Evolutionary conservation across 2,329 filamentous ascomycete species (phyloP).

Genomic region (Verticillium nonalfalfae): DNA sequence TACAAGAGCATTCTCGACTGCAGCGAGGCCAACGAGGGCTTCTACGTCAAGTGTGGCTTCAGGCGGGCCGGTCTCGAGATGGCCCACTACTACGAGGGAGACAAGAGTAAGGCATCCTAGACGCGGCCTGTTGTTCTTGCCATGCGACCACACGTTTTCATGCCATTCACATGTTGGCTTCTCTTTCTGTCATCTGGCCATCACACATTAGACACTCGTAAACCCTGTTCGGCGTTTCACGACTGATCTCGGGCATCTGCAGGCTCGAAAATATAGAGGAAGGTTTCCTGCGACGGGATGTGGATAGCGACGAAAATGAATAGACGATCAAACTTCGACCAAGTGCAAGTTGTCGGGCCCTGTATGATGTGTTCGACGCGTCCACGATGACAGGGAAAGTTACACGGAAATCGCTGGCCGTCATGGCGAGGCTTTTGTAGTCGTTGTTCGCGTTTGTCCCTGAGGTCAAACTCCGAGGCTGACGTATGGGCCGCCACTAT

Average conservation of each 20-base stretch:
- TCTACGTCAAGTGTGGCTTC: slow-evolving; percentile 98
- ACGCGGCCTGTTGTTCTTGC: neutral
- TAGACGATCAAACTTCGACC: neutral
- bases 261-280: neutral
- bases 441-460: no score
- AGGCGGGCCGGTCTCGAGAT: slow-evolving; percentile 89
- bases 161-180: neutral
- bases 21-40: slow-evolving; percentile 91
- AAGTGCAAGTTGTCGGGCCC: no score
- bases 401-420: no score
- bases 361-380: no score
- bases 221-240: neutral
- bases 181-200: neutral
- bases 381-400: no score
- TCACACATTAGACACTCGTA: neutral
- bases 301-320: neutral
- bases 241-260: neutral
- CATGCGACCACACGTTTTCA: neutral
- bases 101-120: slow-evolving; percentile 25
- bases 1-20: slow-evolving; percentile 98
- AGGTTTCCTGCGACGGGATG: neutral
- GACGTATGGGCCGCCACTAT: no score
- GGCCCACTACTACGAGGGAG: slow-evolving; percentile 82
- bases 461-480: no score
- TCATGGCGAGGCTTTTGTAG: no score